Base-by-base conservation (phyloP, 371 early-diverging fungal genomes). In the Apophysomyces sp. region DNA sequence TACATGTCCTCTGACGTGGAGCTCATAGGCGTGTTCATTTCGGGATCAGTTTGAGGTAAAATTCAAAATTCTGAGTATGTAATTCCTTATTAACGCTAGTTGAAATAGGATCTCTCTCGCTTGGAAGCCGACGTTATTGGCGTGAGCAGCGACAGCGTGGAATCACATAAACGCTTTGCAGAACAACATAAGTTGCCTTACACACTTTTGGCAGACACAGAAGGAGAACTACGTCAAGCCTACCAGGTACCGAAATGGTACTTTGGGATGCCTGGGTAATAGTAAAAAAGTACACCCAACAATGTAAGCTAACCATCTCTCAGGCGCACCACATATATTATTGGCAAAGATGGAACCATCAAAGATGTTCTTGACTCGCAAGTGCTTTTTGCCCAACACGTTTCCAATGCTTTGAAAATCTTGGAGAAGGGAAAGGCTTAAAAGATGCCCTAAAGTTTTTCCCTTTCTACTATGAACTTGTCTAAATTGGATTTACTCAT, bases 291-390 rank as follows among this genome's bases (percentile, higher is more conserved):
- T 12, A 3, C 4, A 18, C 52, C 9, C 9, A n/a, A 9, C 8
- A 4, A 4, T 24, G 12, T 39, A 39, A 41, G 18, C 37, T 28
- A 36, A 27, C 12, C 55, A 26, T 18, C 63, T 1, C 41, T 37
- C 61, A 73, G 73, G 29, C 71, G 73, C n/a, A 73, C 58, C 13
- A 73, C 73, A 4, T 76, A 29, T 53, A 44, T 73, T 18, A 72
- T 76, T 31, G 66, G 55, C 53, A 67, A 55, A 27, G 73, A 73
- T 28, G 73, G 76, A 9, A 52, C 61, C n/a, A 32, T 76, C 32
- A 52, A 55, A 3, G 66, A 76, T 52, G 68, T 73, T 7, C 73
- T 73, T 32, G 71, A 70, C 32, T 73, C 73, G 15, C 64, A 66
- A 18, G 41, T 71, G 9, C 64, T 64, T 44, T 63, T 68, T 32